A percentile compares a stretch with the other conserved stretches of the same genome.
These are phyloP conservation scores for Trametes punicea DNA, from an alignment of 768 basidiomycete genomes.

Conservation along the genomic window DNA sequence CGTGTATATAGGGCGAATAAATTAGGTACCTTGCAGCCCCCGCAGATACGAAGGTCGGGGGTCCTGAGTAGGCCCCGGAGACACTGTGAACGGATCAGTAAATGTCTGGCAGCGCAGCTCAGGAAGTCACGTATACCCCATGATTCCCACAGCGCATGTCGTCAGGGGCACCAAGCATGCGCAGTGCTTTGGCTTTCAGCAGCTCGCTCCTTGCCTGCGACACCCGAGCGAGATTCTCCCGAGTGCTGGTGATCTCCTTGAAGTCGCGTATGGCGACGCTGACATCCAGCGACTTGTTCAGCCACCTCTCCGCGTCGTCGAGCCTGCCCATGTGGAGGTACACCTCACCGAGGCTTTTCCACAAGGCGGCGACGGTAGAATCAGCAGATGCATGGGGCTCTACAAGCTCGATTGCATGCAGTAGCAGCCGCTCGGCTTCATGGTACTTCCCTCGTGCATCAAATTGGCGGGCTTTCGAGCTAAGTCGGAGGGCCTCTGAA, in stretches of 20 bases:
- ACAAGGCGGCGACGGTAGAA: constrained; percentile 25
- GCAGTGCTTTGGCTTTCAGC: constrained; percentile 31
- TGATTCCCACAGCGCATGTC: constrained; percentile 31
- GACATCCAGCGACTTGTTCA: constrained; percentile 31
- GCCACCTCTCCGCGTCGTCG: constrained; percentile 37
- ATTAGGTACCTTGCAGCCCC: constrained; percentile 18
- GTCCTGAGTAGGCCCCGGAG: constrained; percentile 1
- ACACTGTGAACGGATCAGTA: neutral
- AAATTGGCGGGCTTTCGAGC: constrained; percentile 24
- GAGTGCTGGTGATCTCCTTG: constrained; percentile 28
- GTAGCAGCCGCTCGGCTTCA: constrained; percentile 32
- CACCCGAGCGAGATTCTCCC: constrained; percentile 38
- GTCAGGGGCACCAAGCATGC: constrained; percentile 27
- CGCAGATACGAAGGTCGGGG: constrained; percentile 14
- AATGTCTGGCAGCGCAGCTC: too few relatives aligned
- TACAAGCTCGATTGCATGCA: constrained; percentile 33
- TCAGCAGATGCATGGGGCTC: constrained; percentile 23
- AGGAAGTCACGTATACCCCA: too few relatives aligned
- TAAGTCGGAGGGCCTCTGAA: constrained; percentile 14
- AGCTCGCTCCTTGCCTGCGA: constrained; percentile 34
- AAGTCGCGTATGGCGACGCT: constrained; percentile 29
- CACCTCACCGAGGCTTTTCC: constrained; percentile 36
- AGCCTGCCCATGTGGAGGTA: constrained; percentile 35
- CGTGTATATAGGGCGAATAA: neutral
- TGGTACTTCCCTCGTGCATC: constrained; percentile 24